Base-by-base conservation (phyloP, 2,329 filamentous ascomycete genomes). In the Alternaria alternata region DNA sequence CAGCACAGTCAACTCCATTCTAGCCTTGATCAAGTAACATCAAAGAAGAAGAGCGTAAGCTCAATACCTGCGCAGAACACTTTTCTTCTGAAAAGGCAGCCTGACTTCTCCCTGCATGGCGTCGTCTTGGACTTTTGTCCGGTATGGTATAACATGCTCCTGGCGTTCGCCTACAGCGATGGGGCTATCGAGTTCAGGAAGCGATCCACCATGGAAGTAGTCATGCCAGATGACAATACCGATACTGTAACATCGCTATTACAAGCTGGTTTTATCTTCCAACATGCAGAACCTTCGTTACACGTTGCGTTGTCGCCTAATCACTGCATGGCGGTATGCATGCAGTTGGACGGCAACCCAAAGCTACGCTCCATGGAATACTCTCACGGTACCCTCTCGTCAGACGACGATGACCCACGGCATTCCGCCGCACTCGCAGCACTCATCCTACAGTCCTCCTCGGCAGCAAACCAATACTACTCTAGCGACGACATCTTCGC, bases 111-210 rank as follows among this genome's bases (percentile, higher is more conserved):
- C 16, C 82, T 91, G 32, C 87, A 91, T 66, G 93, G 92, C 74
- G 84, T 91, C 24, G 81, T 94, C 1, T 78, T 97, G 39, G 86
- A 87, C 0, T 81, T 95, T 30, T 86, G 90, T 47, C 81, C 88
- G 3, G 83, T 91, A 18, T 90, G 91, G 68, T 88, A 90, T 61
- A 90, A 91, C 49, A 92, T 88, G 59, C 84, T 91, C 2, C 65
- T 97, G 3, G 88, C 90, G 30, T 83, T 97, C 59, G 85, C 86
- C 26, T 92, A 92, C 68, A 91, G 91, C 62, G 93, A 97, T 74
- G 92, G 94, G 11, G 90, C 88, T 0, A 83, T 96, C 4, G 89
- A 95, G 67, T 92, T 94, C 76, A 88, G 92, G 57, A 91, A 96
- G 71, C 87, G 93, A 11, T 84, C 86, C 48, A 91, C 87, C 0